phyloP scores from a whole-genome alignment of 192 early-diverging fungal genomes.

The Ramicandelaber brevisporus region DNA sequence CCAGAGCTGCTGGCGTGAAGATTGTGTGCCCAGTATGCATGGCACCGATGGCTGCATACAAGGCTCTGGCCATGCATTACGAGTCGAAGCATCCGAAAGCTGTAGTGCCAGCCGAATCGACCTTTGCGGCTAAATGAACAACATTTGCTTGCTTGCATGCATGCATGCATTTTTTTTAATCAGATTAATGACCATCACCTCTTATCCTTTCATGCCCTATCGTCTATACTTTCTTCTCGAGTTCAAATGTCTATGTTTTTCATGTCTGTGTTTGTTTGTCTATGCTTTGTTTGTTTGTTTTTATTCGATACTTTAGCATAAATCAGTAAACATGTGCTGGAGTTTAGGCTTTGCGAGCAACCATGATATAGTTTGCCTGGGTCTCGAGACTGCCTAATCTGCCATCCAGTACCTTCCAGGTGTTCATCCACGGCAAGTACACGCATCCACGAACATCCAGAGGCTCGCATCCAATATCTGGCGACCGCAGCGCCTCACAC shows the following conservation, averaged over 20 bases:
- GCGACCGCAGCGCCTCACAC: constrained; percentile 7
- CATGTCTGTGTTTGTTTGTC: too few relatives aligned
- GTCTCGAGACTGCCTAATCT: not conserved
- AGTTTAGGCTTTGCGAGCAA: constrained; percentile 2
- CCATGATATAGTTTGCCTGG: constrained; percentile 4
- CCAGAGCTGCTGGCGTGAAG: constrained; percentile 7
- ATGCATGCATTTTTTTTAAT: too few relatives aligned
- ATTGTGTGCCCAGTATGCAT: constrained; percentile 12
- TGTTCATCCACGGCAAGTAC: constrained; percentile 11
- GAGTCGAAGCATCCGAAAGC: constrained; percentile 8
- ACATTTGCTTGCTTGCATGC: too few relatives aligned
- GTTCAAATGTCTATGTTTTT: too few relatives aligned
- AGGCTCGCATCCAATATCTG: too few relatives aligned
- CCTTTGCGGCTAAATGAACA: too few relatives aligned
- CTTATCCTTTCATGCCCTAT: too few relatives aligned
- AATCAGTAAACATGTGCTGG: too few relatives aligned
- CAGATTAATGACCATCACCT: too few relatives aligned
- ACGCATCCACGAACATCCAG: constrained; percentile 20
- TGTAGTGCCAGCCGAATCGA: not conserved
- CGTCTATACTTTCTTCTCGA: too few relatives aligned
- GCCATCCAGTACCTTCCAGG: constrained; percentile 1
- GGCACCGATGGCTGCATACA: constrained; percentile 6
- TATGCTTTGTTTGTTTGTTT: too few relatives aligned
- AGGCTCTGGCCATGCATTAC: constrained; percentile 9
- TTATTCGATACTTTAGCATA: too few relatives aligned